phyloP scores from a whole-genome alignment of 495 filamentous ascomycete genomes.

The Penicillium bovifimosum region DNA sequence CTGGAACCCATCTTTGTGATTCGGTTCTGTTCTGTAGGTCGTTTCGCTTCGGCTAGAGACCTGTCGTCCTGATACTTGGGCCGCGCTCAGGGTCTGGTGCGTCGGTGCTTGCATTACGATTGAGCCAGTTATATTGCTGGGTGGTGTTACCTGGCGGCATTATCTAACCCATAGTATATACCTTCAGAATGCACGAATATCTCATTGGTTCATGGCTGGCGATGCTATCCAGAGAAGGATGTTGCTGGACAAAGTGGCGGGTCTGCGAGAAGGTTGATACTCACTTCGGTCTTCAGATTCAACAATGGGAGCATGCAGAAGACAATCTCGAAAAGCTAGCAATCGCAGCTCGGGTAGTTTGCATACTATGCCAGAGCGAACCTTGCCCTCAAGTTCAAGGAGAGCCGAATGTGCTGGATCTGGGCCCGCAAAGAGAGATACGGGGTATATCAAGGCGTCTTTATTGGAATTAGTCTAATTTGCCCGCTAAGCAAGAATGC shows the following conservation, averaged over 20 bases:
- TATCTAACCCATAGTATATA: slow-evolving; percentile 7
- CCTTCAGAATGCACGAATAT: slow-evolving; percentile 2
- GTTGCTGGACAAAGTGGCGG: slow-evolving; percentile 11
- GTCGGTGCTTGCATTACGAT: slow-evolving; percentile 2
- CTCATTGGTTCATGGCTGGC: not conserved
- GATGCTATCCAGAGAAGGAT: slow-evolving; percentile 18
- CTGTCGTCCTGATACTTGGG: slow-evolving; percentile 16
- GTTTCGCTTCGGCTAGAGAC: slow-evolving; percentile 12
- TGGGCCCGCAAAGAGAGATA: slow-evolving; percentile 6
- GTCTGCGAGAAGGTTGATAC: not conserved
- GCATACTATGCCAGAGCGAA: slow-evolving; percentile 6
- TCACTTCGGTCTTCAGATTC: not conserved
- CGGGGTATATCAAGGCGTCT: not conserved
- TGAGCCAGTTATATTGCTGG: slow-evolving; percentile 11
- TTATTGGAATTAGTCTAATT: not conserved
- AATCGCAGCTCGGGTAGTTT: not conserved
- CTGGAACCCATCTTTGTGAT: slow-evolving; percentile 10
- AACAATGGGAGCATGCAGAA: slow-evolving; percentile 9
- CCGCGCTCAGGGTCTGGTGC: slow-evolving; percentile 18
- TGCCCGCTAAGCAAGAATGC: slow-evolving; percentile 6
- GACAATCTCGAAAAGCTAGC: not conserved
- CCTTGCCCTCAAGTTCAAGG: not conserved
- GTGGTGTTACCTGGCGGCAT: slow-evolving; percentile 16
- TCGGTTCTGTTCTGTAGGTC: slow-evolving; percentile 3
- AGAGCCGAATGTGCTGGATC: not conserved